These are phyloP conservation scores for Fusarium coicis DNA, from an alignment of 2,329 filamentous ascomycete species.

Conservation along the genomic window DNA sequence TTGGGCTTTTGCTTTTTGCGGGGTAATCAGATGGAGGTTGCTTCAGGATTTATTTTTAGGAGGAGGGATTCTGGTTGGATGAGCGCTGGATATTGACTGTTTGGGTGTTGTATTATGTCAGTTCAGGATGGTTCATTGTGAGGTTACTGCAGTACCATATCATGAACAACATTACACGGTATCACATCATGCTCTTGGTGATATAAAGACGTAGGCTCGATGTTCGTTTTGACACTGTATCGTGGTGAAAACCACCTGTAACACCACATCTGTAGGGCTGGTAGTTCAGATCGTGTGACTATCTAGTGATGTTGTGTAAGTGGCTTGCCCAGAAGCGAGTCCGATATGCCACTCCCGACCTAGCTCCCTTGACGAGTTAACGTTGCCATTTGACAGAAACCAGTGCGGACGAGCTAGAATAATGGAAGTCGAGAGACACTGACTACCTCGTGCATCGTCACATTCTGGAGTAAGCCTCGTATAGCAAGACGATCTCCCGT, in stretches of 20 bases:
- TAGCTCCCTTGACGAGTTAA: slow-evolving; percentile 14
- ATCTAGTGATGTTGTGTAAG: slow-evolving; percentile 16
- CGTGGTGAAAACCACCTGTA: background rate
- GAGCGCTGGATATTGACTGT: background rate
- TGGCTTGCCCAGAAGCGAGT: slow-evolving; percentile 6
- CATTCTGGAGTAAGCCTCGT: slow-evolving; percentile 14
- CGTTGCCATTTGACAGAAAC: slow-evolving; percentile 2
- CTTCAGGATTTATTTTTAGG: slow-evolving; percentile 30
- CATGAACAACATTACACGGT: background rate
- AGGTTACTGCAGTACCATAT: background rate
- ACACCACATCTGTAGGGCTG: slow-evolving; percentile 20
- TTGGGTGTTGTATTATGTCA: background rate
- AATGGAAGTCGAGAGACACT: background rate
- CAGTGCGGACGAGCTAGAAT: background rate
- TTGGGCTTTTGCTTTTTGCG: slow-evolving; percentile 16
- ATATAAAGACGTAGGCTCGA: background rate
- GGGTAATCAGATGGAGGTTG: slow-evolving; percentile 11
- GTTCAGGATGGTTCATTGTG: background rate
- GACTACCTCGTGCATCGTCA: background rate
- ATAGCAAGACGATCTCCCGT: background rate
- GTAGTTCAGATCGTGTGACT: slow-evolving; percentile 30
- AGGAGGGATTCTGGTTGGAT: background rate
- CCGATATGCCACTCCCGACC: background rate
- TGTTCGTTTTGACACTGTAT: background rate
- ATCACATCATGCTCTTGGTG: background rate